phyloP scores from a whole-genome alignment of 2,329 filamentous ascomycete genomes.

The Sarocladium brachiariae region DNA sequence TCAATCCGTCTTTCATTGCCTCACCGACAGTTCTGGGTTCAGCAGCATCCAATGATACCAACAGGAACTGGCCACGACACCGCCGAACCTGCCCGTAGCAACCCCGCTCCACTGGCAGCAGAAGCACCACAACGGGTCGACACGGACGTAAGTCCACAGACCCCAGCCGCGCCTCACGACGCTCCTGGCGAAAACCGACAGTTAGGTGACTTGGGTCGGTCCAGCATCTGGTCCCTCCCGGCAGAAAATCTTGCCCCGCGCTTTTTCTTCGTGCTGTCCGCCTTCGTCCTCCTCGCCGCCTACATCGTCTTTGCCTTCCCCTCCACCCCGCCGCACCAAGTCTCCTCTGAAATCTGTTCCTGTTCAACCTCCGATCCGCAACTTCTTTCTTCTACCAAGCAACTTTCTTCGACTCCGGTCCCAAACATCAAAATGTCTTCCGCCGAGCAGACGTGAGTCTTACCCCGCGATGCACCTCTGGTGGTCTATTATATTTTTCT shows the following conservation, averaged over 20 bases:
- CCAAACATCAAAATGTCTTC: conserved; percentile 55
- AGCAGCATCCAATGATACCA: conserved; percentile 4
- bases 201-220: not conserved
- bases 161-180: not conserved
- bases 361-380: conserved; percentile 18
- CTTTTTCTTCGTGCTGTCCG: conserved; percentile 30
- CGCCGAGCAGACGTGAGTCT: conserved; percentile 77
- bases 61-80: not conserved
- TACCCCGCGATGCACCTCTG: conserved; percentile 26
- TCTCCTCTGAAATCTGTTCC: conserved; percentile 21
- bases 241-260: conserved; percentile 36
- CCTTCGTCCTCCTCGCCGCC: conserved; percentile 28
- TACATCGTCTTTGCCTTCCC: conserved; percentile 27
- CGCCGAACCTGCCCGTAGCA: conserved; percentile 1
- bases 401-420: conserved; percentile 18
- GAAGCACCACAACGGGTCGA: not conserved
- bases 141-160: not conserved
- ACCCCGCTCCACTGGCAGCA: conserved; percentile 4
- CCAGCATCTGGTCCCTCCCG: not conserved
- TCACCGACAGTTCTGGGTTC: not conserved
- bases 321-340: conserved; percentile 19
- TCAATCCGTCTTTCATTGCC: too few relatives aligned
- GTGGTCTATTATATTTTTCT: too few relatives aligned
- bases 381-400: not conserved
- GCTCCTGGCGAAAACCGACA: not conserved